Evolutionary conservation across 306 rosid species (phyloP).

Genomic region (Cucumis melo): DNA sequence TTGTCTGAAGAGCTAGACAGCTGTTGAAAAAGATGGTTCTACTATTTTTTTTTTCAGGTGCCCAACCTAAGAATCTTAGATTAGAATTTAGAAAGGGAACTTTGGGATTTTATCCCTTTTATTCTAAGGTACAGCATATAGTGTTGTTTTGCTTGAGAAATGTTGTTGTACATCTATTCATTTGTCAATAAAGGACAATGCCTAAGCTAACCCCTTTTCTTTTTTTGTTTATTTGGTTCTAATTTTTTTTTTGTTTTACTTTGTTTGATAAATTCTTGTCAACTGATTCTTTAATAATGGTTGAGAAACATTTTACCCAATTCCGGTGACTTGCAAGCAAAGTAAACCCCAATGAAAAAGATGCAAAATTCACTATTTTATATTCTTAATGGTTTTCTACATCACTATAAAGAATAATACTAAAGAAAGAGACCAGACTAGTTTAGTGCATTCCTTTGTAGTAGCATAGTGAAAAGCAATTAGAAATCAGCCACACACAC

Average conservation of each 20-base stretch:
- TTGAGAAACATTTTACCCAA: not conserved
- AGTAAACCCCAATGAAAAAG: conserved; percentile 11
- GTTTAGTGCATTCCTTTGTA: conserved; percentile 1
- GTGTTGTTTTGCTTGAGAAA: not conserved
- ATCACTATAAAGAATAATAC: not conserved
- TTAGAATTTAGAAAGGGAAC: not conserved
- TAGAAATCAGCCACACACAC: conserved; percentile 21
- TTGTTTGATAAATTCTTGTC: not conserved
- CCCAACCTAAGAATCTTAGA: not conserved
- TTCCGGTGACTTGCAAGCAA: conserved; percentile 10
- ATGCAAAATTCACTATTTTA: conserved; percentile 4
- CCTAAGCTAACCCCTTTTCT: not conserved
- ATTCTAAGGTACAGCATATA: not conserved
- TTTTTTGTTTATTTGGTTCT: not conserved
- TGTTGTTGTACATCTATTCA: not conserved
- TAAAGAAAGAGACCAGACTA: conserved; percentile 12
- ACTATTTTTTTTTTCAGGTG: not conserved
- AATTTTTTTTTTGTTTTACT: not conserved
- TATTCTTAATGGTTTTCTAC: conserved; percentile 2
- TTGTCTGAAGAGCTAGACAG: conserved; percentile 11
- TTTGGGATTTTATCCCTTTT: not conserved
- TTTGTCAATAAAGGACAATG: not conserved
- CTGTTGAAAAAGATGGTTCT: not conserved
- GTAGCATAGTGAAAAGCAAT: conserved; percentile 11
- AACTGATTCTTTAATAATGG: not conserved